Evolutionary conservation across 306 rosid genomes (phyloP).

Genomic region (Vachellia pachyceras): DNA sequence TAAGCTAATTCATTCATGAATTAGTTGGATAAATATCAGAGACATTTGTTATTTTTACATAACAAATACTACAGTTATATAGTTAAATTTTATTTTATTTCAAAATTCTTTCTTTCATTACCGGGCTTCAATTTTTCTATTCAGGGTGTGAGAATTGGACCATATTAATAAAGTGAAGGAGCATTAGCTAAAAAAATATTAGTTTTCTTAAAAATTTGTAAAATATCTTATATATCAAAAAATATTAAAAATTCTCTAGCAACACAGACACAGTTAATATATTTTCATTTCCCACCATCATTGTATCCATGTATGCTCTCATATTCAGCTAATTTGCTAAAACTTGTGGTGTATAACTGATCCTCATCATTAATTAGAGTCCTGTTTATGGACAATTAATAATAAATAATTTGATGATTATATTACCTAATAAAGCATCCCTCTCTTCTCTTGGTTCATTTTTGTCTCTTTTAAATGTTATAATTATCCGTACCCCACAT

Average conservation of each 20-base stretch:
- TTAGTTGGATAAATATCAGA: background rate
- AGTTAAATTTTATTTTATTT: no score
- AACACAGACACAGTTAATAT: background rate
- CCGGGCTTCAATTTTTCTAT: no score
- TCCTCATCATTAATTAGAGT: background rate
- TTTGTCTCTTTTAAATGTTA: background rate
- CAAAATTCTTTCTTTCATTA: no score
- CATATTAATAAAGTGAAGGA: no score
- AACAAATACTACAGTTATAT: background rate
- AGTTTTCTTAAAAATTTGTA: no score
- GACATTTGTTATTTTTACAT: background rate
- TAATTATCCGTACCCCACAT: background rate
- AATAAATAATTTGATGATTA: background rate
- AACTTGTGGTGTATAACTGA: background rate
- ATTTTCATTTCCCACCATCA: constrained; percentile 34
- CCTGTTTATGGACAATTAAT: background rate
- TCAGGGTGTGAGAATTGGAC: no score
- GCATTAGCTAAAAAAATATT: no score
- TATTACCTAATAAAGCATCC: background rate
- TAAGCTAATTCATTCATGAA: background rate
- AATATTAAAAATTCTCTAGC: no score
- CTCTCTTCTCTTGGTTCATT: background rate
- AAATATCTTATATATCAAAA: no score
- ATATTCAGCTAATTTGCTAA: background rate
- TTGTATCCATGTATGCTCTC: constrained; percentile 6